A percentile compares a stretch with the other conserved stretches of the same genome.
phyloP scores from a whole-genome alignment of 2,329 filamentous ascomycete genomes.

The Colletotrichum paranaense region DNA sequence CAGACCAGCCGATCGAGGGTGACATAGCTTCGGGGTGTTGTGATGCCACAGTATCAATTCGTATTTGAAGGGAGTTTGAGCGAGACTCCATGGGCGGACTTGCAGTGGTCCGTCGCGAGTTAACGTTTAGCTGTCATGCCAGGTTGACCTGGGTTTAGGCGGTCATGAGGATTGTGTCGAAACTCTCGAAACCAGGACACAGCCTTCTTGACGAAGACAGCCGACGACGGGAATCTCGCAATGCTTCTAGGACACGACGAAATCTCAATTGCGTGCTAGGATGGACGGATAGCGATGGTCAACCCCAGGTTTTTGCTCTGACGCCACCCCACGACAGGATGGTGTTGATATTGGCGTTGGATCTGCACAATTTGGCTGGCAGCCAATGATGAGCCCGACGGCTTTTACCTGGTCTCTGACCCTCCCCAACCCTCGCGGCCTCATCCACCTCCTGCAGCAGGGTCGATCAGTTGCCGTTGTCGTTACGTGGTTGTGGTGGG shows the following conservation, averaged over 20 bases:
- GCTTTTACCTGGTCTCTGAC: conserved; percentile 5
- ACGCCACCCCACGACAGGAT: conserved; percentile 24
- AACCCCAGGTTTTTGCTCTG: conserved; percentile 26
- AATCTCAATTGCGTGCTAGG: conserved; percentile 5
- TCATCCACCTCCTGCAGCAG: conserved; percentile 4
- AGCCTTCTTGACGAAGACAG: conserved; percentile 4
- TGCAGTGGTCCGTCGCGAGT: conserved; percentile 25
- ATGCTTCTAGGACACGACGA: neutral
- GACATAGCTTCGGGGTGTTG: conserved; percentile 4
- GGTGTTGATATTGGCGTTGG: conserved; percentile 19
- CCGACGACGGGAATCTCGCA: neutral
- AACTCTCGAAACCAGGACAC: conserved; percentile 21
- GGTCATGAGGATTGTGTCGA: conserved; percentile 31
- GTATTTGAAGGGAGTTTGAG: neutral
- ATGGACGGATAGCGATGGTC: conserved; percentile 4
- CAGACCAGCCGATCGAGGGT: conserved; percentile 18
- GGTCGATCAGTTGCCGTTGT: conserved; percentile 16
- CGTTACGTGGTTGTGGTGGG: conserved; percentile 23
- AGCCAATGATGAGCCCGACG: conserved; percentile 15
- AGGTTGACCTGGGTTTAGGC: conserved; percentile 19
- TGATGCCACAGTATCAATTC: conserved; percentile 1
- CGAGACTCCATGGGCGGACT: conserved; percentile 3
- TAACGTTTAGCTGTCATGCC: conserved; percentile 27
- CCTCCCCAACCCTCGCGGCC: conserved; percentile 22
- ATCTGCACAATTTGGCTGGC: neutral